These are phyloP conservation scores for Amanita thiersii DNA, from an alignment of 768 basidiomycete genomes.

Conservation along the genomic window DNA sequence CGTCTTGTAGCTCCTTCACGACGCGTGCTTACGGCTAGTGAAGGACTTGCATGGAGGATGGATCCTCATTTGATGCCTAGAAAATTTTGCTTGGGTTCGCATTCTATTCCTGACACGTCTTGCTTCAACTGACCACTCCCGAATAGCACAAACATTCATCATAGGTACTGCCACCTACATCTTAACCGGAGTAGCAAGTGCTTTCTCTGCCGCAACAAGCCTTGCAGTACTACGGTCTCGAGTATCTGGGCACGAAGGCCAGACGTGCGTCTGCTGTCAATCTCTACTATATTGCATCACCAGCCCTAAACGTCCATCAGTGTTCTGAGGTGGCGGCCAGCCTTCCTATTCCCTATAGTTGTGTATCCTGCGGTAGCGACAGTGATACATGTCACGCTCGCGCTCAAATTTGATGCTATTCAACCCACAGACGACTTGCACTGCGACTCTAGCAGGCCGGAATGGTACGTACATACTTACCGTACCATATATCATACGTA, in stretches of 20 bases:
- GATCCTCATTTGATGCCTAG: constrained; percentile 50
- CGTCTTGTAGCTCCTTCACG: background rate
- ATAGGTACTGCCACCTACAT: constrained; percentile 35
- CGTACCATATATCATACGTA: background rate
- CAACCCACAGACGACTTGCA: constrained; percentile 42
- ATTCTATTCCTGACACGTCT: background rate
- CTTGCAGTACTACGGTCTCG: constrained; percentile 32
- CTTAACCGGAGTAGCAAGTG: constrained; percentile 33
- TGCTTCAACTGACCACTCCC: background rate
- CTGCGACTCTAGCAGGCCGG: constrained; percentile 51
- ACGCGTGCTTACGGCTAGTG: background rate
- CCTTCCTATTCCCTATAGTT: constrained; percentile 35
- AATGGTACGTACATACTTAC: constrained; percentile 32
- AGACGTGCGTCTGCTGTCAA: constrained; percentile 17
- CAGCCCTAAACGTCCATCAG: constrained; percentile 19
- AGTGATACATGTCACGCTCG: constrained; percentile 30
- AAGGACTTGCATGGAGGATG: constrained; percentile 62
- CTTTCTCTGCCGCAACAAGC: constrained; percentile 37
- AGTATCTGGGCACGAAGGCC: constrained; percentile 27
- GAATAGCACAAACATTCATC: constrained; percentile 33
- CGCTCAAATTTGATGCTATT: constrained; percentile 35
- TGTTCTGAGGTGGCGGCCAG: constrained; percentile 38
- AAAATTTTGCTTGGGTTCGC: constrained; percentile 48
- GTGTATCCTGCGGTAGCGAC: constrained; percentile 41
- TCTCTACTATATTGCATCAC: constrained; percentile 6